These are phyloP conservation scores for Durio zibethinus DNA, from an alignment of 345 rosid species.

Conservation along the genomic window DNA sequence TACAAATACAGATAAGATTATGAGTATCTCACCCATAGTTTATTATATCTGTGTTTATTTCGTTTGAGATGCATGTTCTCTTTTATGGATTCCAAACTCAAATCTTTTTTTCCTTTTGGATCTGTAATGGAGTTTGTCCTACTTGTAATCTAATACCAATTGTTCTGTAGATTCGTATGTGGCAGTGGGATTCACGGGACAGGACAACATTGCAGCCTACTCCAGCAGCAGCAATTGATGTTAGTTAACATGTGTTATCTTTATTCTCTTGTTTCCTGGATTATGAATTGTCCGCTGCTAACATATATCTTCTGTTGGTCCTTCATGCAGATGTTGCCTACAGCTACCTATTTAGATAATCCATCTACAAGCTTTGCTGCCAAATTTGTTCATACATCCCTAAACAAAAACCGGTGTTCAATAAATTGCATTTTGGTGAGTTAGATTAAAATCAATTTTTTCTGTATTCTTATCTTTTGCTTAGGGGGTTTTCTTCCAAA, in stretches of 20 bases:
- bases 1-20: not conserved
- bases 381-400: constrained; percentile 91
- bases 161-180: constrained; percentile 64
- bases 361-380: constrained; percentile 95
- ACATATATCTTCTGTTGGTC: constrained; percentile 16
- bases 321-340: constrained; percentile 73
- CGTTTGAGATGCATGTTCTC: not conserved
- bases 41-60: not conserved
- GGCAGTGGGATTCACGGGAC: constrained; percentile 82
- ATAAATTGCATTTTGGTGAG: constrained; percentile 88
- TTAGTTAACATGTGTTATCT: constrained; percentile 30
- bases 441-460: not conserved
- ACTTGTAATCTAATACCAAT: constrained; percentile 8
- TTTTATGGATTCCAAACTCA: not conserved
- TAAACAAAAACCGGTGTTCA: constrained; percentile 93
- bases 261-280: constrained; percentile 8
- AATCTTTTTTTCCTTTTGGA: not conserved
- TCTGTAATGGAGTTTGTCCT: constrained; percentile 3
- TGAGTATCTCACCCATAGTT: not conserved
- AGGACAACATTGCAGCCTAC: constrained; percentile 78
- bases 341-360: constrained; percentile 86
- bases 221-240: constrained; percentile 94
- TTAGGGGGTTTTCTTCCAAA: not conserved
- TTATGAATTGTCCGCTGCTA: constrained; percentile 10
- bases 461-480: not conserved